Evolutionary conservation across 768 basidiomycete genomes (phyloP).

Genomic region (Xerocomellus amylosporus): DNA sequence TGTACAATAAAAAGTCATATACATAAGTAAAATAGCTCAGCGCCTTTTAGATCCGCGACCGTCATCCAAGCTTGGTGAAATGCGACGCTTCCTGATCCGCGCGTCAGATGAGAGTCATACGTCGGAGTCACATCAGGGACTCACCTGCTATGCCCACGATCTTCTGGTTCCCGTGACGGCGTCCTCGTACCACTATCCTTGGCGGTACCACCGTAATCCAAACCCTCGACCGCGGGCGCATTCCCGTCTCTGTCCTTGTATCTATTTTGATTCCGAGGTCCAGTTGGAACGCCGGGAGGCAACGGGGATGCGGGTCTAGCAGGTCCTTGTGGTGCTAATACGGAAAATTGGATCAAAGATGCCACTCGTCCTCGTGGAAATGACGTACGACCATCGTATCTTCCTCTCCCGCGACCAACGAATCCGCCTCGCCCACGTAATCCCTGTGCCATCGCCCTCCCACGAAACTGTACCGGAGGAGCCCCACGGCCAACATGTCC

Average conservation of each 20-base stretch:
- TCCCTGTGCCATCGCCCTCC: constrained; percentile 42
- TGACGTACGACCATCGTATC: constrained; percentile 41
- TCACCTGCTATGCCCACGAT: constrained; percentile 58
- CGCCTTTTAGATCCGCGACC: constrained; percentile 67
- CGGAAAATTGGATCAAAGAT: constrained; percentile 2
- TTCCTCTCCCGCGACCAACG: constrained; percentile 37
- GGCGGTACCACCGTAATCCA: constrained; percentile 74
- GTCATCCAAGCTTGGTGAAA: constrained; percentile 70
- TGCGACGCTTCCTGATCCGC: constrained; percentile 60
- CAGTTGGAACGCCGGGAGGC: constrained; percentile 84
- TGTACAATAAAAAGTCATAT: constrained; percentile 29
- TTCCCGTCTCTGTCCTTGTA: constrained; percentile 88
- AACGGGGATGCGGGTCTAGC: constrained; percentile 80
- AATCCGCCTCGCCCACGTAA: constrained; percentile 45
- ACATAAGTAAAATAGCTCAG: constrained; percentile 40
- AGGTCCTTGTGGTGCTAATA: constrained; percentile 46
- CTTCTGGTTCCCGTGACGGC: constrained; percentile 66
- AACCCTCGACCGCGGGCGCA: constrained; percentile 81
- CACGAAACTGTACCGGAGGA: constrained; percentile 43
- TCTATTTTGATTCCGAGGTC: constrained; percentile 84
- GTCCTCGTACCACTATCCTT: constrained; percentile 48
- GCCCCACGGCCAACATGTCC: constrained; percentile 30
- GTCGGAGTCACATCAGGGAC: constrained; percentile 12
- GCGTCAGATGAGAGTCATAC: constrained; percentile 1
- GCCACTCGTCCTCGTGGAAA: neutral